Evolutionary conservation across 805 yeast species (phyloP), one percentile per base, ranked within the genome.

Genomic region (Kregervanrija pseudodelftensis): DNA sequence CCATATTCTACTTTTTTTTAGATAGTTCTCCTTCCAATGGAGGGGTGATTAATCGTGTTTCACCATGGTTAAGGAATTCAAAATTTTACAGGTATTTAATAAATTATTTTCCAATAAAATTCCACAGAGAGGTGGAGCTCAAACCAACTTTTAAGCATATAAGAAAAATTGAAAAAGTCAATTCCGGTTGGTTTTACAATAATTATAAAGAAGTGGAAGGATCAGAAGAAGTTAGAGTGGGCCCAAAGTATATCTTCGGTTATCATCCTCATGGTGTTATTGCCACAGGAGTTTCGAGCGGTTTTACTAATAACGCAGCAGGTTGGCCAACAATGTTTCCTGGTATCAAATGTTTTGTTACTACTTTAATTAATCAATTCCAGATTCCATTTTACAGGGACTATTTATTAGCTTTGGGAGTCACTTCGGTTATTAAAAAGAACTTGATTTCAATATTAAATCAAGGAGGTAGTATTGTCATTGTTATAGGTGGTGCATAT

Each of bases 181-280:
- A 22, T 35, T 8, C 16, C n/a, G 10, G 28, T 22, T 22, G 28
- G 28, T 5, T 12, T 49, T n/a, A 22, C 17, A 30, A 11, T 49
- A 1, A 44, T 42, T 11, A 17, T 28, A 12, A 41, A 41, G 30
- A 16, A 39, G 11, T 14, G 32, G 11, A 44, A 48, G 28, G 4
- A 22, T 22, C 7, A 22, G 61, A 60, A 43, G 52, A 55, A 38
- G 64, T 70, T 1, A 57, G 72, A 39, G 65, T 77, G 2, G 90
- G 86, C 0, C 89, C 85, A 2, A 68, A 82, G 38, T 90, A 91
- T 61, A 77, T 90, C 1, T 90, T 90, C 65, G 95, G 96, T 0
- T 82, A 87, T 57, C 96, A 89, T 62, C 98, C 98, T 0, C 98
- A 91, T 60, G 98, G 98, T 0, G 88, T 91, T 13, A 87, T 89